Base-by-base conservation (phyloP, 2,329 filamentous ascomycete genomes). In the Paraphoma chrysanthemicola region DNA sequence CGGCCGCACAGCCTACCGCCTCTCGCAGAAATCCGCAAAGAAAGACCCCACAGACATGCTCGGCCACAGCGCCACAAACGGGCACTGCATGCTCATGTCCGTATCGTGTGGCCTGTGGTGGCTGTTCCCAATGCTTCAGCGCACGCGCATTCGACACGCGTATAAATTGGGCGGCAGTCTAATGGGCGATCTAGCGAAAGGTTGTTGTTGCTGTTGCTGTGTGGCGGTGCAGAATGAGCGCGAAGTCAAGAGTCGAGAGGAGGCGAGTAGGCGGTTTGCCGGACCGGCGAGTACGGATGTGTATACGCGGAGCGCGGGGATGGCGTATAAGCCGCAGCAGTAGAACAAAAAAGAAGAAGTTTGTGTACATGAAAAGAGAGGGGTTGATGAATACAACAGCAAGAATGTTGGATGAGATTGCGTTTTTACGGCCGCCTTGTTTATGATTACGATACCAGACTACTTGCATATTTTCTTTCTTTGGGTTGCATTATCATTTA, bases 151-250 rank as follows among this genome's bases (percentile, higher is more conserved):
- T n/a, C 70, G 81, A 6, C 76, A 75, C 18, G 58, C 68, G 43
- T 83, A 83, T 58, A 78, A 78, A n/a, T 69, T 83, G 0, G 57
- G 71, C 28, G 80, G 80, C 2, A 71, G 64, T 8, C 46, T 75
- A 17, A 60, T 59, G 0, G 59, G 68, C 4, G 80, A 83, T 60
- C 54, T 75, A 14, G 53, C 74, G 0, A 66, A 68, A 18, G 67
- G 71, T 1, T 75, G 71, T 28, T 81, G 77, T 56, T 82, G 79
- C 60, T 74, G 73, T 11, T 75, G 73, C 46, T 82, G 80, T 54
- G 70, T 74, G 9, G 68, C 75, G 1, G 75, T 81, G 50, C 78
- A 81, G 62, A 78, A 78, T 57, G 81, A 82, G 65, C 70, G 78
- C 33, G 81, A 83, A 61, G 69, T 83, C 4, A 70, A 71, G 48